Percentiles rank a stretch among this genome's conserved stretches.
Conservation (phyloP, 1,139 yeast genomes). For the Saccharomyces hybrid region DNA sequence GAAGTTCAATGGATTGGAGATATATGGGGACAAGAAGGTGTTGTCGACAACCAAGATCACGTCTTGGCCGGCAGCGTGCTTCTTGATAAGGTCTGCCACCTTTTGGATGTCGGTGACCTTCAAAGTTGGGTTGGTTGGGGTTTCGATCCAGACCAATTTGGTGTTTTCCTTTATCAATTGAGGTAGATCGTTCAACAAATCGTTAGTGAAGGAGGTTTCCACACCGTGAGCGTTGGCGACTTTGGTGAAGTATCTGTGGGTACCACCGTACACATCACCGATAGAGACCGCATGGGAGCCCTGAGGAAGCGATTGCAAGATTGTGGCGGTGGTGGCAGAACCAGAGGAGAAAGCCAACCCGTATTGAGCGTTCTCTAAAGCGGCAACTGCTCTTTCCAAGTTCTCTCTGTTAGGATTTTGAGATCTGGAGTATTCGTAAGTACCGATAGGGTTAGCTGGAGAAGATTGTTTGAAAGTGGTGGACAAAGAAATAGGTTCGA, state of each 20-base stretch:
- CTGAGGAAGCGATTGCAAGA: slow-evolving; percentile 65
- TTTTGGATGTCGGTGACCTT: slow-evolving; percentile 61
- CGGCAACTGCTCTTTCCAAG: slow-evolving; percentile 74
- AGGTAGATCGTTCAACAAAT: slow-evolving; percentile 54
- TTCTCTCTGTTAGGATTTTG: slow-evolving; percentile 84
- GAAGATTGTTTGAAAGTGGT: slow-evolving; percentile 79
- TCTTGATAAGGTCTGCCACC: slow-evolving; percentile 48
- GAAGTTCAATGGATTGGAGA: slow-evolving; percentile 71
- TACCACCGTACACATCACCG: slow-evolving; percentile 90
- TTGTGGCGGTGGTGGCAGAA: slow-evolving; percentile 75
- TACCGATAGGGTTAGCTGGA: slow-evolving; percentile 72
- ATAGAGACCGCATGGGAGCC: slow-evolving; percentile 72
- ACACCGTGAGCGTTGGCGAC: slow-evolving; percentile 80
- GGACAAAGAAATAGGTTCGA: slow-evolving; percentile 74
- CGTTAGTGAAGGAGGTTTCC: slow-evolving; percentile 57
- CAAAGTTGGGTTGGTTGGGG: slow-evolving; percentile 85
- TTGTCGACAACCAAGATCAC: slow-evolving; percentile 77
- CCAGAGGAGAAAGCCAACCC: slow-evolving; percentile 83
- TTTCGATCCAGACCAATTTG: slow-evolving; percentile 77
- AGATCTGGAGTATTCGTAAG: slow-evolving; percentile 79
- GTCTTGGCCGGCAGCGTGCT: slow-evolving; percentile 33
- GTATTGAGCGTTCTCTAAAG: slow-evolving; percentile 67
- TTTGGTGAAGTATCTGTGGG: slow-evolving; percentile 83
- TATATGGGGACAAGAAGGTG: slow-evolving; percentile 89
- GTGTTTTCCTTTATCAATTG: slow-evolving; percentile 52